These are phyloP conservation scores for Lactifluus rugatus DNA, from an alignment of 768 basidiomycete species.

Conservation along the genomic window DNA sequence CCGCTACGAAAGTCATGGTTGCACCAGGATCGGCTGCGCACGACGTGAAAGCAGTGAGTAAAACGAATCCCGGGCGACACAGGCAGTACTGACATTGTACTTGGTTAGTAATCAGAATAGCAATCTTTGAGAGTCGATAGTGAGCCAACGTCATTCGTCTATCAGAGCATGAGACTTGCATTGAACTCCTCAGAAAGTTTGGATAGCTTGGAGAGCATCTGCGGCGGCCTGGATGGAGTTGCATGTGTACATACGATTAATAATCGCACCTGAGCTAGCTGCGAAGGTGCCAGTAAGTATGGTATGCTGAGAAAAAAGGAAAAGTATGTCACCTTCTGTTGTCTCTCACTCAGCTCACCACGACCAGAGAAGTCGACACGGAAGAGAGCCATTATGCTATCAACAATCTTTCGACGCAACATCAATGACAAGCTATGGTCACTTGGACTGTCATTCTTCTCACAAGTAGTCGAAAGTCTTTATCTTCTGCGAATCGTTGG, in stretches of 20 bases:
- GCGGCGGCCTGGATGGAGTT: background rate
- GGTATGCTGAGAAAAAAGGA: background rate
- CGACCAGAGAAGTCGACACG: constrained; percentile 88
- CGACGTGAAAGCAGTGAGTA: background rate
- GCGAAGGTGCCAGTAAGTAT: constrained; percentile 15
- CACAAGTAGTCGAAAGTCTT: constrained; percentile 68
- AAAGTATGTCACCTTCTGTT: constrained; percentile 58
- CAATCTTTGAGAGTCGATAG: constrained; percentile 44
- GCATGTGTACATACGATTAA: background rate
- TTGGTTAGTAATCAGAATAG: constrained; percentile 85
- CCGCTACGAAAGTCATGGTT: constrained; percentile 91
- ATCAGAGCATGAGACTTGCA: constrained; percentile 31
- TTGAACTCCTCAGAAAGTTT: constrained; percentile 92
- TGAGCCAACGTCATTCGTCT: background rate
- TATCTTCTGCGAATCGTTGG: constrained; percentile 81
- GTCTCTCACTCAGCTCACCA: constrained; percentile 89
- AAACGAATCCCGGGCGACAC: background rate
- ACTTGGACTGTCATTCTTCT: background rate
- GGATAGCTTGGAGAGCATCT: constrained; percentile 88
- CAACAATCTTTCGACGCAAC: constrained; percentile 56
- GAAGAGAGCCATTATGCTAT: constrained; percentile 96
- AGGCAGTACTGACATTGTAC: constrained; percentile 55
- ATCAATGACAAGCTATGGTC: background rate
- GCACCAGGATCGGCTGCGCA: constrained; percentile 78
- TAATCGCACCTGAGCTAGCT: constrained; percentile 70